These are phyloP conservation scores for Hordeum marinum DNA, from an alignment of 176 grass and related monocot species.

Conservation along the genomic window DNA sequence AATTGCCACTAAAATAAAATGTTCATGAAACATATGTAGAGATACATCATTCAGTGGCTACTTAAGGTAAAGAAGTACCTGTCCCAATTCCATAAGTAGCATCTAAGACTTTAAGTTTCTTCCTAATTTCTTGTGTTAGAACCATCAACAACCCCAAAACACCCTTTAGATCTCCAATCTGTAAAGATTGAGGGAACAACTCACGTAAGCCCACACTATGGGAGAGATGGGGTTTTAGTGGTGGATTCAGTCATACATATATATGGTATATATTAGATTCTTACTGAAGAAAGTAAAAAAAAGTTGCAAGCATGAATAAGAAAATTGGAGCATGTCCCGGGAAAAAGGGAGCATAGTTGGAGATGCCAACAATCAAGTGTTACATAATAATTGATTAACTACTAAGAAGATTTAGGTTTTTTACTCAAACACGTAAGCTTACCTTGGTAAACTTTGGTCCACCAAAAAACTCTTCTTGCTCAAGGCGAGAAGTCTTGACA, in stretches of 20 bases:
- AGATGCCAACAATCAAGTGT: background rate
- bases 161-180: slow-evolving; percentile 95
- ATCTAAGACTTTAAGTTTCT: slow-evolving; percentile 79
- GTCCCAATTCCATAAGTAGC: slow-evolving; percentile 77
- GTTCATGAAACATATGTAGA: background rate
- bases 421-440: background rate
- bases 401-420: background rate
- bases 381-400: background rate
- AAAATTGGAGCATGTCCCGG: background rate
- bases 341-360: background rate
- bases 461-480: slow-evolving; percentile 94
- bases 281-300: background rate
- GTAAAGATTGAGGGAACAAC: background rate
- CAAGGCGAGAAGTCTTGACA: slow-evolving; percentile 81
- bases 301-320: background rate
- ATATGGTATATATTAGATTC: background rate
- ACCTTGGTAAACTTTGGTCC: slow-evolving; percentile 96
- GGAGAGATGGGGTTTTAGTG: background rate
- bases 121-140: slow-evolving; percentile 75
- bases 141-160: slow-evolving; percentile 96
- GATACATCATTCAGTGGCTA: background rate
- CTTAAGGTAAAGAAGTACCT: slow-evolving; percentile 48
- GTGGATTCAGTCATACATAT: background rate
- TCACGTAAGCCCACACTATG: background rate
- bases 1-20: background rate